Percentiles rank a stretch among this genome's conserved stretches.
These are phyloP conservation scores for Saitoella complicata DNA, from an alignment of 805 yeast genomes.

Conservation along the genomic window DNA sequence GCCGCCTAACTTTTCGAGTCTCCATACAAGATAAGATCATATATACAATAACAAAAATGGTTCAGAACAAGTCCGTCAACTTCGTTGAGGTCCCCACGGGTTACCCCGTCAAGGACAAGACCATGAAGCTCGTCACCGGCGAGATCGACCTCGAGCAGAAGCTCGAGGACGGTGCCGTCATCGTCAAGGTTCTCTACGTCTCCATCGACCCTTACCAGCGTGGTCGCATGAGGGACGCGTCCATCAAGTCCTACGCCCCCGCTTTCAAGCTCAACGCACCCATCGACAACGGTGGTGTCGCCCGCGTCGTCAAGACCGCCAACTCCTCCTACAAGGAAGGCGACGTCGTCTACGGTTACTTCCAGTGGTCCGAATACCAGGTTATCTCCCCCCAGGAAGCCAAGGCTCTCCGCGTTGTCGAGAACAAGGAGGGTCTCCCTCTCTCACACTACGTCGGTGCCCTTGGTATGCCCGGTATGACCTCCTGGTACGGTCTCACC, in stretches of 20 bases:
- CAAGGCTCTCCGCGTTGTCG: constrained; percentile 10
- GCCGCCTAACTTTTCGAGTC: too few relatives aligned
- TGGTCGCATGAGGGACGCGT: constrained; percentile 31
- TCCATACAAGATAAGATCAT: too few relatives aligned
- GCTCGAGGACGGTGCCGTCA: constrained; percentile 22
- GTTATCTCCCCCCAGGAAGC: constrained; percentile 8
- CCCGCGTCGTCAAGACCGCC: constrained; percentile 33
- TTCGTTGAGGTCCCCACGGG: too few relatives aligned
- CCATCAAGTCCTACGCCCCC: constrained; percentile 9
- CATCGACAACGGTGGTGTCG: constrained; percentile 29
- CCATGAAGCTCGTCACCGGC: constrained; percentile 18
- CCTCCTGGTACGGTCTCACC: constrained; percentile 41
- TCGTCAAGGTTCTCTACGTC: constrained; percentile 30
- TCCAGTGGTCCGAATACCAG: neutral
- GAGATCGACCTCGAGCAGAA: constrained; percentile 15
- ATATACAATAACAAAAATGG: too few relatives aligned
- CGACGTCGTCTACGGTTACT: constrained; percentile 27
- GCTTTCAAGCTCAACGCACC: constrained; percentile 12
- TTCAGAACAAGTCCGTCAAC: too few relatives aligned
- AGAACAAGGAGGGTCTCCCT: constrained; percentile 10
- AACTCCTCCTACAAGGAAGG: constrained; percentile 28
- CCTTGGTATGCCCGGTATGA: constrained; percentile 42
- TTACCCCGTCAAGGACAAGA: constrained; percentile 12
- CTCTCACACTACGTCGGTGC: constrained; percentile 28
- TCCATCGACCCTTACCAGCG: constrained; percentile 52